Evolutionary conservation across 139 green algal species (phyloP).

Genomic region (Chlamydomonas incerta): DNA sequence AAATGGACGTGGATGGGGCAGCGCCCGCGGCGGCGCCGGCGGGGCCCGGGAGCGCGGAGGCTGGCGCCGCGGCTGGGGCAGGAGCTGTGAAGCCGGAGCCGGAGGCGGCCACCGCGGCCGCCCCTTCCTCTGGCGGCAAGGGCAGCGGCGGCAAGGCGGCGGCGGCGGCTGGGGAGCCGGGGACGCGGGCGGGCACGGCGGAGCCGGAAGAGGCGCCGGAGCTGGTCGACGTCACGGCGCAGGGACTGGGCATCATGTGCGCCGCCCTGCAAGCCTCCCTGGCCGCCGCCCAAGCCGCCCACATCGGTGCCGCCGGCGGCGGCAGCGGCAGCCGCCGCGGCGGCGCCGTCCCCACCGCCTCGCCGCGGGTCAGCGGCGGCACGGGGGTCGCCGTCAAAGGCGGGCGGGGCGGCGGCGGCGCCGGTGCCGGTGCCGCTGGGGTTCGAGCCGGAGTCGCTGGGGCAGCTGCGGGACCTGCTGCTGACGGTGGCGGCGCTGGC

Average conservation of each 20-base stretch:
- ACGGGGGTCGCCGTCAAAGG: no score
- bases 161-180: background rate
- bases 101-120: background rate
- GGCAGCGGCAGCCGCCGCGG: background rate
- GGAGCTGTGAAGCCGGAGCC: no score
- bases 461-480: background rate
- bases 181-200: background rate
- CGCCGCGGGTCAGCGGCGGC: background rate
- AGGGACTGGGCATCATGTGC: constrained; percentile 4
- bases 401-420: background rate
- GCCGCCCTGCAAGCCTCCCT: background rate
- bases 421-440: background rate
- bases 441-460: background rate
- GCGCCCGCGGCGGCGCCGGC: background rate
- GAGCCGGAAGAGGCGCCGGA: background rate
- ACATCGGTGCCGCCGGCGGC: background rate
- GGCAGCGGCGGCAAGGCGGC: no score
- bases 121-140: no score
- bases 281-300: background rate
- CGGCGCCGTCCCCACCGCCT: background rate
- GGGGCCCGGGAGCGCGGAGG: background rate
- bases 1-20: background rate
- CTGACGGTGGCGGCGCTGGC: background rate
- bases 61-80: no score
- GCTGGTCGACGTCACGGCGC: constrained; percentile 28